A percentile compares a stretch with the other conserved stretches of the same genome.
phyloP scores from a whole-genome alignment of 306 rosid genomes.

The Glycine tomentella region DNA sequence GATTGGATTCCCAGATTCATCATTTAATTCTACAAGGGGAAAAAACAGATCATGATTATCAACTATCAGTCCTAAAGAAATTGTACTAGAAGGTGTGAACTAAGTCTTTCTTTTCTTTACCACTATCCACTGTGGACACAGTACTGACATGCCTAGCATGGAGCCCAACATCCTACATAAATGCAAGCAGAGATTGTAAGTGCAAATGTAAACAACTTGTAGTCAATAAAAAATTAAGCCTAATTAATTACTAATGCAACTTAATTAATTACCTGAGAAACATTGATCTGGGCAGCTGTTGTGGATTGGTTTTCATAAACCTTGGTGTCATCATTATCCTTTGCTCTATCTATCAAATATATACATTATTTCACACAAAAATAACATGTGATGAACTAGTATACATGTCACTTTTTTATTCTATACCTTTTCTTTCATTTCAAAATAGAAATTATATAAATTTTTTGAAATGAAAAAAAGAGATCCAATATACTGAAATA shows the following conservation, averaged over 20 bases:
- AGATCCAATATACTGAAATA: no score
- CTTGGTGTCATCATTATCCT: slow-evolving; percentile 55
- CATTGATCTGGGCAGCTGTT: slow-evolving; percentile 61
- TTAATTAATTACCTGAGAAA: slow-evolving; percentile 60
- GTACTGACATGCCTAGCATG: slow-evolving; percentile 94
- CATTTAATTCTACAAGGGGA: slow-evolving; percentile 73
- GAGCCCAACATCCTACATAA: slow-evolving; percentile 81
- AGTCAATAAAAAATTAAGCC: background rate
- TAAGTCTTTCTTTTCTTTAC: slow-evolving; percentile 53
- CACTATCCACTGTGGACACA: slow-evolving; percentile 91
- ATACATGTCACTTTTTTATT: background rate
- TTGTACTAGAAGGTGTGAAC: slow-evolving; percentile 24
- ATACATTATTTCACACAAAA: slow-evolving; percentile 38
- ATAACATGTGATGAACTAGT: slow-evolving; percentile 4
- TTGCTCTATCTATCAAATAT: slow-evolving; percentile 56
- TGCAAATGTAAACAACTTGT: slow-evolving; percentile 2
- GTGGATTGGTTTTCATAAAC: slow-evolving; percentile 58
- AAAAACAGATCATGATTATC: slow-evolving; percentile 38
- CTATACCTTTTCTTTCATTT: background rate
- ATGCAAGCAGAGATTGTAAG: slow-evolving; percentile 22
- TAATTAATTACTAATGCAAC: background rate
- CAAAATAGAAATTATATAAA: no score
- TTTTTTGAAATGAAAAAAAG: no score
- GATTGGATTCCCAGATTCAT: slow-evolving; percentile 92
- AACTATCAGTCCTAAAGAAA: slow-evolving; percentile 20